Percentiles rank a stretch among this genome's conserved stretches.
Conservation (phyloP, 352 stramenopile genomes). For the Phytophthora crassamura region DNA sequence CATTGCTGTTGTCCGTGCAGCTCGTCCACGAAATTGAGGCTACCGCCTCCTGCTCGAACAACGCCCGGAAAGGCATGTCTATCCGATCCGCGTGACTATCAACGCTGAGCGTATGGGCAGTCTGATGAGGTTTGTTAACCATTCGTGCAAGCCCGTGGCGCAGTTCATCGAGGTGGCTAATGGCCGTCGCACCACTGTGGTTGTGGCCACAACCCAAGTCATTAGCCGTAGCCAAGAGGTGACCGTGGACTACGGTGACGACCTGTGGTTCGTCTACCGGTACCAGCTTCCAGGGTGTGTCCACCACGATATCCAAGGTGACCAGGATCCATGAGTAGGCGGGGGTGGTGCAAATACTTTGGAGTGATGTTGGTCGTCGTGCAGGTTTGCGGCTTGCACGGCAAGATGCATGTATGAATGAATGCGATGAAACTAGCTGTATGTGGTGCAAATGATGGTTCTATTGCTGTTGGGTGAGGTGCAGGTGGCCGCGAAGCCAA, state of each 20-base stretch:
- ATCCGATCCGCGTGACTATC: neutral
- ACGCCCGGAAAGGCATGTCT: neutral
- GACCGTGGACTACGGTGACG: conserved; percentile 13
- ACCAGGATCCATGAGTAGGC: conserved; percentile 10
- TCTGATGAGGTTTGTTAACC: conserved; percentile 12
- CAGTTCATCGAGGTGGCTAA: conserved; percentile 14
- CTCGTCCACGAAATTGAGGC: neutral
- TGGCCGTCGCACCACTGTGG: conserved; percentile 9
- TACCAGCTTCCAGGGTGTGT: neutral
- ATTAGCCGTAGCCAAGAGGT: conserved; percentile 10
- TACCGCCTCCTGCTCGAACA: conserved; percentile 5
- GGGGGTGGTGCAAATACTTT: neutral
- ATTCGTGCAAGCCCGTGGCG: conserved; percentile 1
- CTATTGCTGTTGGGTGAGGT: too few relatives aligned
- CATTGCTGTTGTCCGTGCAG: neutral
- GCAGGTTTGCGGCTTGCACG: neutral
- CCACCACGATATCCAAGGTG: conserved; percentile 11
- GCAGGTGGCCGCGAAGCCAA: too few relatives aligned
- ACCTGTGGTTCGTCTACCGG: conserved; percentile 17
- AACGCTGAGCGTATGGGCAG: conserved; percentile 7
- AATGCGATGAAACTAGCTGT: conserved; percentile 2
- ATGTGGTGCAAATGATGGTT: too few relatives aligned
- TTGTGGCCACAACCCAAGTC: neutral
- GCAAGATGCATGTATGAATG: conserved; percentile 9
- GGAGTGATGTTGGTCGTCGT: neutral